Evolutionary conservation across 2,329 filamentous ascomycete species (phyloP), one percentile per base, ranked within the genome.

Genomic region (Pseudocercospora pini-densiflorae): DNA sequence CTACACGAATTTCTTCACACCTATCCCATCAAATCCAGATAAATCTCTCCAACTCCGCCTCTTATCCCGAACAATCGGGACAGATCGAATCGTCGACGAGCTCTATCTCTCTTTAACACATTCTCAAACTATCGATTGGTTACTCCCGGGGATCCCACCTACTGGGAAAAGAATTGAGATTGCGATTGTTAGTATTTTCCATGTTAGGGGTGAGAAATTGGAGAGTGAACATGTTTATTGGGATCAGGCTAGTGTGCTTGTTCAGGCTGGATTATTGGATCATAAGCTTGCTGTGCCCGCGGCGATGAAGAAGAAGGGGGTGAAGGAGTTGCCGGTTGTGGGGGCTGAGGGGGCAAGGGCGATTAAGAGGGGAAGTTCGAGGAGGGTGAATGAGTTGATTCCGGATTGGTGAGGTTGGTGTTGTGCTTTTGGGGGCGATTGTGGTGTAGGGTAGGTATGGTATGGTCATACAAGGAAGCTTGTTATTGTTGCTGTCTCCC

Each of bases 31-130:
- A 1, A 81, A 81, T 0, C 84, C 83, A 1, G 67, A 66, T 47
- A 47, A 6, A 63, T 49, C 36, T 12, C 79, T 86, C 71, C 80
- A 81, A 45, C 81, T 87, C 65, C 83, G 82, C 10, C 81, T 89
- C 1, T 75, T 89, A 3, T 86, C 83, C 1, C 84, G 87, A 6
- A 89, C 87, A 0, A 79, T 86, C 2, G 87, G 87, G 19, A 79
- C 81, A 0, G 86, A 88, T 70, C 82, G 85, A 27, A 79, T 89
- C n/a, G 87, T 88, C 10, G 87, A 89, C 70, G 87, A 89, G 72
- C 78, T 89, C 19, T 83, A 85, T 69, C 74, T 87, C 6, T 80
- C 83, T 0, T 88, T 89, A 73, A 84, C 83, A 63, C 87, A 89
- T 71, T 85, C 85, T 0, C 79, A 82, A 31, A 79, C 83, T 40